Conservation (phyloP, 208 protist genomes). For the Phytomonas sp. region DNA sequence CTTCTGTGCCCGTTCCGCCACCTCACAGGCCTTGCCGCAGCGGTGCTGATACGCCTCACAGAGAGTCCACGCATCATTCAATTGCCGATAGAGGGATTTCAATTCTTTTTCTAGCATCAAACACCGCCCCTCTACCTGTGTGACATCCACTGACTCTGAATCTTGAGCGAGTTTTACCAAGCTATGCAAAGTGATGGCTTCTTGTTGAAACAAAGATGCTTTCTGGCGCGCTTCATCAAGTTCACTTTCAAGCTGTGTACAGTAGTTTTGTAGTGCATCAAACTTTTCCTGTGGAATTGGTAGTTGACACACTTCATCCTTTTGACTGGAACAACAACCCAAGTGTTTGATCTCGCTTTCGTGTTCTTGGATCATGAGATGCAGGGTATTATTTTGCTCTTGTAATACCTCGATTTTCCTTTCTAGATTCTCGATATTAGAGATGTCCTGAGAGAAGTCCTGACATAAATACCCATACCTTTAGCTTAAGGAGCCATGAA, state of each 20-base stretch:
- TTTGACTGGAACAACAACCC: not conserved
- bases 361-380: not conserved
- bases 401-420: not conserved
- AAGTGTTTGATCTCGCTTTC: not conserved
- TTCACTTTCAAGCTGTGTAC: constrained; percentile 26
- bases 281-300: constrained; percentile 26
- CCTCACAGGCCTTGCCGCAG: constrained; percentile 30
- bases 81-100: constrained; percentile 17
- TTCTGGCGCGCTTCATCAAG: constrained; percentile 22
- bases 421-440: not conserved
- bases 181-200: constrained; percentile 27
- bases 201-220: constrained; percentile 27
- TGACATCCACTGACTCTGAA: constrained; percentile 24
- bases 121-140: constrained; percentile 16
- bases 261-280: constrained; percentile 16
- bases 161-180: constrained; percentile 32
- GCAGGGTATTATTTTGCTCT: not conserved
- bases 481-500: not conserved
- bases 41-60: constrained; percentile 29
- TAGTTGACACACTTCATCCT: constrained; percentile 22
- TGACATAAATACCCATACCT: not conserved
- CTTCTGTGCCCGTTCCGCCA: constrained; percentile 20
- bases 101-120: constrained; percentile 27
- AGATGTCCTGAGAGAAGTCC: not conserved
- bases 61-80: constrained; percentile 18